A percentile compares a stretch with the other conserved stretches of the same genome.
Conservation (phyloP, 352 stramenopile species). For the Globisporangium rhizosaccharum region DNA sequence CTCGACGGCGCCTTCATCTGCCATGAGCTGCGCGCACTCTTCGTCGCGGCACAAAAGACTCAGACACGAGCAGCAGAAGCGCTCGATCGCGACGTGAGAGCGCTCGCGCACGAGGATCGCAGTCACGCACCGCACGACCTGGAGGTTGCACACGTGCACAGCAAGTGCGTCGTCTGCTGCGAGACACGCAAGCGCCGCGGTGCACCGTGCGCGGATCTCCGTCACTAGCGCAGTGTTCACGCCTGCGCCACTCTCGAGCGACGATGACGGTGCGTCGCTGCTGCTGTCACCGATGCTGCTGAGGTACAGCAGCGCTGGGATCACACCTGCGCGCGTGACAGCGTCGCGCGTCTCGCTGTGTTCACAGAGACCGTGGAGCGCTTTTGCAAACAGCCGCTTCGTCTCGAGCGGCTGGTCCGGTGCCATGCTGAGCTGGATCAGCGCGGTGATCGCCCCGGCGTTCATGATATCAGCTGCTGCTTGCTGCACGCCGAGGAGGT, state of each 20-base stretch:
- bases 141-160: slow-evolving; percentile 31
- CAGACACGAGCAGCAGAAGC: slow-evolving; percentile 64
- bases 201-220: slow-evolving; percentile 58
- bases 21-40: slow-evolving; percentile 46
- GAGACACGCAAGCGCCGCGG: slow-evolving; percentile 55
- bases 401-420: slow-evolving; percentile 39
- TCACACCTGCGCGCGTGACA: slow-evolving; percentile 45
- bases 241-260: not conserved
- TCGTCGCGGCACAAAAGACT: slow-evolving; percentile 72
- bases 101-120: slow-evolving; percentile 44
- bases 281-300: slow-evolving; percentile 19
- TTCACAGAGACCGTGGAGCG: slow-evolving; percentile 62
- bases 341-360: slow-evolving; percentile 37
- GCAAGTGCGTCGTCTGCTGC: slow-evolving; percentile 37
- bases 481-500: slow-evolving; percentile 70
- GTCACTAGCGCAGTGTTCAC: slow-evolving; percentile 17
- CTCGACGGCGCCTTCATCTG: slow-evolving; percentile 40
- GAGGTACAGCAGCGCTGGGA: slow-evolving; percentile 53
- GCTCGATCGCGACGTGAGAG: slow-evolving; percentile 51
- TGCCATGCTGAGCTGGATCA: slow-evolving; percentile 60
- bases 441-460: slow-evolving; percentile 52
- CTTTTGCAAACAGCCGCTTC: slow-evolving; percentile 55
- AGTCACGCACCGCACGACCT: slow-evolving; percentile 55
- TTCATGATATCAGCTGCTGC: slow-evolving; percentile 63
- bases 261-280: not conserved